A percentile compares a stretch with the other conserved stretches of the same genome.
Conservation (phyloP, 2,329 filamentous ascomycete species). For the Podosphaera aphanis region DNA sequence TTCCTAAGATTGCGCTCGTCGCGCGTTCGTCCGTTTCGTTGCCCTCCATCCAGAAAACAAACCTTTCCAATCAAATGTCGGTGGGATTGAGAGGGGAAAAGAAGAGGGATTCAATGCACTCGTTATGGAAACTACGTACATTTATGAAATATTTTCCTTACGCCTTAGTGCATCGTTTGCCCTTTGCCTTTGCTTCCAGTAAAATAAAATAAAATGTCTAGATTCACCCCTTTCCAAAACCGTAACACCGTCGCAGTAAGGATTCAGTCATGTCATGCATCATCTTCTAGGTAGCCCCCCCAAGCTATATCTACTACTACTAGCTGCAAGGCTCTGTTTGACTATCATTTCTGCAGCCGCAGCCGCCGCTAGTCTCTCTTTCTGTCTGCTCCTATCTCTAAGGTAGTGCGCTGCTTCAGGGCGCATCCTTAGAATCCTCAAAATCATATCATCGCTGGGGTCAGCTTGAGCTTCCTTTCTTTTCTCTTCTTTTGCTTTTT, state of each 20-base stretch:
- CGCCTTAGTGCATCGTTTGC: not conserved
- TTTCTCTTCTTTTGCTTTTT: slow-evolving; percentile 85
- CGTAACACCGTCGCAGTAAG: slow-evolving; percentile 4
- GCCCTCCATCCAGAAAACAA: no score
- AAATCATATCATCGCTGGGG: slow-evolving; percentile 92
- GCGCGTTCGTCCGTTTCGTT: no score
- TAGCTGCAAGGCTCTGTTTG: slow-evolving; percentile 57
- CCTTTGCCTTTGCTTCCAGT: not conserved
- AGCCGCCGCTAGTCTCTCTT: slow-evolving; percentile 73
- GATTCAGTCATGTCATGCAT: not conserved
- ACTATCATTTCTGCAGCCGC: slow-evolving; percentile 89
- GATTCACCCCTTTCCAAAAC: not conserved
- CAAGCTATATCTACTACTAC: slow-evolving; percentile 14
- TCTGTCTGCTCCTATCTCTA: slow-evolving; percentile 74
- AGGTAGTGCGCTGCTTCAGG: slow-evolving; percentile 74
- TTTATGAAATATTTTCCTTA: not conserved
- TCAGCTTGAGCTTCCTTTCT: slow-evolving; percentile 87
- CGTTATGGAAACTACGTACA: not conserved
- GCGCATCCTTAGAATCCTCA: slow-evolving; percentile 83
- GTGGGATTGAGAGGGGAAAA: not conserved
- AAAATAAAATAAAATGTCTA: not conserved
- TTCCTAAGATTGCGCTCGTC: no score
- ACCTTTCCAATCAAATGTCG: no score
- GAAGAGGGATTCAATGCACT: not conserved
- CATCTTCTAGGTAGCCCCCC: slow-evolving; percentile 16